Percentiles rank a stretch among this genome's conserved stretches.
Evolutionary conservation across 202 grass and related monocot species (phyloP).

Genomic region (Schoenoplectus tabernaemontani): DNA sequence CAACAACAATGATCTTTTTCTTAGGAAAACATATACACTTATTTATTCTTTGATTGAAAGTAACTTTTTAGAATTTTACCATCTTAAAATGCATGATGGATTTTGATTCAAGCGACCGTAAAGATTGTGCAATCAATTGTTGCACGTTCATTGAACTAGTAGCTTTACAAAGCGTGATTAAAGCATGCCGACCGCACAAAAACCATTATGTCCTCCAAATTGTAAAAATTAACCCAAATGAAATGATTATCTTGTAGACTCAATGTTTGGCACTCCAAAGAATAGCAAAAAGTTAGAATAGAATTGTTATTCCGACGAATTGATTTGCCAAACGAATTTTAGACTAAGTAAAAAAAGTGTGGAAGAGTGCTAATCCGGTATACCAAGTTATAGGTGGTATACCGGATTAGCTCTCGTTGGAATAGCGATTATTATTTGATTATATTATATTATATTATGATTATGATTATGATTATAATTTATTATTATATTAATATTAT

Average conservation of each 20-base stretch:
- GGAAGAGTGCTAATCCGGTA: no score
- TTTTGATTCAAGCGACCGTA: slow-evolving; percentile 18
- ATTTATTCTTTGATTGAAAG: slow-evolving; percentile 10
- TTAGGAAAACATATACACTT: not conserved
- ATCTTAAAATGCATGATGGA: not conserved
- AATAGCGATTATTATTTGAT: no score
- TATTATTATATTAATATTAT: no score
- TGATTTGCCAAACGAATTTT: no score
- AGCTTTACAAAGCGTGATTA: slow-evolving; percentile 10
- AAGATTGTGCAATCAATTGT: not conserved
- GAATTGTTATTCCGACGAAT: no score
- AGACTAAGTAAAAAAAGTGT: no score
- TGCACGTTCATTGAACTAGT: not conserved
- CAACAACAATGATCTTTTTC: not conserved
- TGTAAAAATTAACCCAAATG: not conserved
- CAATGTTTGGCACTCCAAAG: no score
- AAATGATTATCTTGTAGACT: slow-evolving; percentile 1
- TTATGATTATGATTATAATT: no score
- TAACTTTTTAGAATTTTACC: not conserved
- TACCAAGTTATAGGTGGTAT: no score
- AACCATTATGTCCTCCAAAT: not conserved
- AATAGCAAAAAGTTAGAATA: no score
- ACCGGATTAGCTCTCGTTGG: no score
- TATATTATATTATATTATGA: no score
- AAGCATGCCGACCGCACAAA: slow-evolving; percentile 1